Evolutionary conservation across 2,329 filamentous ascomycete genomes (phyloP).

Genomic region (Phialophora expanda): DNA sequence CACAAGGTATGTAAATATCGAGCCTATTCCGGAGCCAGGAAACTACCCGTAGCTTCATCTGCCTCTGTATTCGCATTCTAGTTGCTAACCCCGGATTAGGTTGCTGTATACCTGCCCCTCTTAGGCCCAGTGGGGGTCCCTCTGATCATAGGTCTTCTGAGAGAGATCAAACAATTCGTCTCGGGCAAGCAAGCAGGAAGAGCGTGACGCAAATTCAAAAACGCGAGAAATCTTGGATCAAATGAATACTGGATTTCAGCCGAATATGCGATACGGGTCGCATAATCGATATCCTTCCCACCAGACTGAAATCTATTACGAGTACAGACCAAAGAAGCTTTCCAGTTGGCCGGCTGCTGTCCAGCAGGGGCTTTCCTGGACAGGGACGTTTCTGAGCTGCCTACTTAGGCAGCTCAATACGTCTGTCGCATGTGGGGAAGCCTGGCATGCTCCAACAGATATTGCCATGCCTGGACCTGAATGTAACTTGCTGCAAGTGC

Average conservation of each 20-base stretch:
- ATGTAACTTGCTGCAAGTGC: constrained; percentile 4
- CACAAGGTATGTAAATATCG: constrained; percentile 67
- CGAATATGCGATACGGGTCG: not conserved
- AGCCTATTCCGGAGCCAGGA: not conserved
- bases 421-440: constrained; percentile 20
- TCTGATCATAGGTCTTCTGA: constrained; percentile 79
- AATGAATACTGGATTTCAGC: not conserved
- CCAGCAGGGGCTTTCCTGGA: not conserved
- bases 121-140: constrained; percentile 91
- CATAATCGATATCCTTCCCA: not conserved
- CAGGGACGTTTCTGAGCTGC: constrained; percentile 24
- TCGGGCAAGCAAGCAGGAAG: constrained; percentile 41
- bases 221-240: not conserved
- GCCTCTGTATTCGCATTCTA: too few relatives aligned
- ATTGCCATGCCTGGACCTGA: not conserved
- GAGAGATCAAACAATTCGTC: constrained; percentile 70
- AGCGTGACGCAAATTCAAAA: constrained; percentile 11
- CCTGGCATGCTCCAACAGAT: not conserved
- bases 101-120: constrained; percentile 92
- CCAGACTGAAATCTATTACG: not conserved
- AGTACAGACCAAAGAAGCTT: not conserved
- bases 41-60: not conserved
- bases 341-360: not conserved
- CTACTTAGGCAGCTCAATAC: constrained; percentile 31
- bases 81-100: constrained; percentile 39